These are phyloP conservation scores for Monosporascus sp. DNA, from an alignment of 2,329 filamentous ascomycete species.

Conservation along the genomic window DNA sequence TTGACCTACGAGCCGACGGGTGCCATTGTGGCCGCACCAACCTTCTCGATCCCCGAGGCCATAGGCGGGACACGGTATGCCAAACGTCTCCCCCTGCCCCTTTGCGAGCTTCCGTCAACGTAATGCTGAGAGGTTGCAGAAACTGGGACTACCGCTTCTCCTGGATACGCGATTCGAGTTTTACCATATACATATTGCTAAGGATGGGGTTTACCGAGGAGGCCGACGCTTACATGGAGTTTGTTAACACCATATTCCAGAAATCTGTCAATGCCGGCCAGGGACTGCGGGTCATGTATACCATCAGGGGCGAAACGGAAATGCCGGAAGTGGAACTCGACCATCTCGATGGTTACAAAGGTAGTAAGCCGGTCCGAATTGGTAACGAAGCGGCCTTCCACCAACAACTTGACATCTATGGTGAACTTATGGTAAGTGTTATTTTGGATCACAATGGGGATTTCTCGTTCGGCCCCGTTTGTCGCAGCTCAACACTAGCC, in stretches of 20 bases:
- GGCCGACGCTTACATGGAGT: conserved; percentile 73
- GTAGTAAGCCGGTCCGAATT: conserved; percentile 67
- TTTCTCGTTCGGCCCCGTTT: no score
- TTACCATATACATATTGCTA: conserved; percentile 72
- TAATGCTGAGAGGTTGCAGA: conserved; percentile 24
- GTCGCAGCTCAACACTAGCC: no score
- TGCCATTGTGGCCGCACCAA: conserved; percentile 70
- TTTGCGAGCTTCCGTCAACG: not conserved
- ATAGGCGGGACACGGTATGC: conserved; percentile 55
- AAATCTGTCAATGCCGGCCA: conserved; percentile 55
- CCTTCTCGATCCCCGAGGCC: conserved; percentile 71
- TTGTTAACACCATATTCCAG: conserved; percentile 67
- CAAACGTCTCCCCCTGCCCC: not conserved
- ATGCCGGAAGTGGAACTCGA: conserved; percentile 65
- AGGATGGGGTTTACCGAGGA: conserved; percentile 71
- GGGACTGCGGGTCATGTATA: conserved; percentile 75
- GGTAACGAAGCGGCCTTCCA: conserved; percentile 74
- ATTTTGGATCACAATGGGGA: not conserved
- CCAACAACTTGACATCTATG: conserved; percentile 74
- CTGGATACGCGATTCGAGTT: conserved; percentile 73
- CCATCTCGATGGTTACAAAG: conserved; percentile 68
- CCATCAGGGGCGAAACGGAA: conserved; percentile 68
- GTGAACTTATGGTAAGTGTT: conserved; percentile 56
- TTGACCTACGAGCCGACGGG: conserved; percentile 75
- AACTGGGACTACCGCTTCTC: conserved; percentile 73